These are phyloP conservation scores for Saccharomycopsis javanensis DNA, from an alignment of 805 yeast species.

Conservation along the genomic window DNA sequence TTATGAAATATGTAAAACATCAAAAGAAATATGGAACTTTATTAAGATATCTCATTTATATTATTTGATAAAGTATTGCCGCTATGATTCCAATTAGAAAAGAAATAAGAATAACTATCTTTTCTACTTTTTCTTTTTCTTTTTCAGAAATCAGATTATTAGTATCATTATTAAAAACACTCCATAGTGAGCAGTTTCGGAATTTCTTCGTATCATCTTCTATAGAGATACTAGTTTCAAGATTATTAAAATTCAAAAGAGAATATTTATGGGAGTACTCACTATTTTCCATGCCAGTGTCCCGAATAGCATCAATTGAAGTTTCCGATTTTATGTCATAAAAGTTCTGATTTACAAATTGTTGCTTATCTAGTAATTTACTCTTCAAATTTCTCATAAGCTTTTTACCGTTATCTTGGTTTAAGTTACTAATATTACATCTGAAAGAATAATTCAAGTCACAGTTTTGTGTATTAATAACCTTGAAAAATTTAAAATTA, in stretches of 20 bases:
- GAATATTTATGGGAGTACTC: background rate
- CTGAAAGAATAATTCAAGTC: background rate
- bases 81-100: background rate
- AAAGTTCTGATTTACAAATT: background rate
- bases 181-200: background rate
- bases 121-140: background rate
- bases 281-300: no score
- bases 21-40: background rate
- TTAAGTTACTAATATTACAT: background rate
- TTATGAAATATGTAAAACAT: no score
- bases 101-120: background rate
- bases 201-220: background rate
- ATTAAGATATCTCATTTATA: background rate
- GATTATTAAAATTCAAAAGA: background rate
- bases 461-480: background rate
- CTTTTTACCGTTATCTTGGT: background rate
- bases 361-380: background rate
- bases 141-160: background rate
- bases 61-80: background rate
- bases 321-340: background rate
- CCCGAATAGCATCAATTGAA: background rate
- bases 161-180: background rate
- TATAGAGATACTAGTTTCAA: background rate
- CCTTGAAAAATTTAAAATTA: background rate
- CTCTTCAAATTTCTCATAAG: background rate